A percentile compares a stretch with the other conserved stretches of the same genome.
phyloP scores from a whole-genome alignment of 352 stramenopile species.

The Bremia lactucae region DNA sequence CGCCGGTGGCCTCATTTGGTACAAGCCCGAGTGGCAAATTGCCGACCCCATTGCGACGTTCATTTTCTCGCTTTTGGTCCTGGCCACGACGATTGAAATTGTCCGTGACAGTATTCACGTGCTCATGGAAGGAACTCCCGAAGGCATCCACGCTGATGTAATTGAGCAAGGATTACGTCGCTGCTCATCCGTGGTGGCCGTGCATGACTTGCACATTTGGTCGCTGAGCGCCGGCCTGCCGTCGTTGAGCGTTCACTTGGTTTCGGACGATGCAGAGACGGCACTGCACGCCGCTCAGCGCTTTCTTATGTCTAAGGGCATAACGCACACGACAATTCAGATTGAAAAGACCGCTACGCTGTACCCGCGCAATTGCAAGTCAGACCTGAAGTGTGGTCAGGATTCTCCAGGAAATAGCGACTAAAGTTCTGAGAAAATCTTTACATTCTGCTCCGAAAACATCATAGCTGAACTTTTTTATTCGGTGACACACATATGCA shows the following conservation, averaged over 20 bases:
- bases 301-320: slow-evolving; percentile 62
- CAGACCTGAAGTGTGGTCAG: slow-evolving; percentile 64
- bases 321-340: slow-evolving; percentile 86
- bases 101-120: slow-evolving; percentile 88
- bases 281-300: slow-evolving; percentile 61
- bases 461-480: too few relatives aligned
- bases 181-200: slow-evolving; percentile 82
- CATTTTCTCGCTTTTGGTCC: slow-evolving; percentile 93
- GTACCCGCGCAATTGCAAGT: slow-evolving; percentile 65
- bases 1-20: slow-evolving; percentile 94
- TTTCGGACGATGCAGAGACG: slow-evolving; percentile 53
- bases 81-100: slow-evolving; percentile 89
- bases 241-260: slow-evolving; percentile 89
- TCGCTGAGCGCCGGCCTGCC: slow-evolving; percentile 86
- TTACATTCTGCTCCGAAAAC: too few relatives aligned
- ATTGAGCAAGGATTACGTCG: slow-evolving; percentile 71
- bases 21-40: slow-evolving; percentile 91
- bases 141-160: slow-evolving; percentile 80
- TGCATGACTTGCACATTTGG: slow-evolving; percentile 98
- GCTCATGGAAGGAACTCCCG: slow-evolving; percentile 93
- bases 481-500: too few relatives aligned
- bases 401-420: slow-evolving; percentile 48
- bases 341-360: slow-evolving; percentile 56
- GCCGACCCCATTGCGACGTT: slow-evolving; percentile 96
- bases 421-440: slow-evolving; percentile 6